Base-by-base conservation (phyloP, 352 stramenopile genomes). In the Thalassiosira sp. region DNA sequence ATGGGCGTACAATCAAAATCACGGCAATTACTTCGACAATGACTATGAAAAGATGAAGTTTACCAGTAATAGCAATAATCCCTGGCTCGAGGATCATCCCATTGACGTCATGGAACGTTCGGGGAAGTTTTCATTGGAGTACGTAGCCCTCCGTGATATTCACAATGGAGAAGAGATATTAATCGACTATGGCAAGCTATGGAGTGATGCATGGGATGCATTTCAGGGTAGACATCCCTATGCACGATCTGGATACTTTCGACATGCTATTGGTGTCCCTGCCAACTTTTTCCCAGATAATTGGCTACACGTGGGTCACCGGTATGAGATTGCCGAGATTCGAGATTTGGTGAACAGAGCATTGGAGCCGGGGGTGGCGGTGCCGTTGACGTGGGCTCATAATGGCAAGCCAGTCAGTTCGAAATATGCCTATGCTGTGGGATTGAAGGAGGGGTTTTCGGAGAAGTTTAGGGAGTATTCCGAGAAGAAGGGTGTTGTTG, bases 161-260 rank as follows among this genome's bases (percentile, higher is more conserved):
- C 7, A 74, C 13, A 42, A 80, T 20, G 69, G 65, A 11, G 84
- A 90, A 66, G 84, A 90, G 49, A 66, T 90, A 3, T 75, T 84
- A 6, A 43, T 90, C 1, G 81, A 89, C 56, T 90, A 89, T 66
- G 76, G 80, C 11, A 11, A 68, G 16, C 49, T 82, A 27, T 90
- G 74, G 74, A 59, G 83, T 22, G 20, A 75, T 28, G 81, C 81
- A 27, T 88, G 68, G 65, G 37, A 76, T 18, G 28, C 60, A 52
- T 60, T 57, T 8, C 3, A 8, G 3, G 3, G 8, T 37, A 33
- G 16, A 46, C 40, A 74, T 22, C 49, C 62, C 24, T 65, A 77
- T 37, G 59, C 49, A 59, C 46, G 54, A 13, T 59, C 70, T 37
- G 57, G 64, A 43, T 72, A 78, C 20, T 86, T 82, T 33, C 73